Percentiles rank a stretch among this genome's conserved stretches.
Evolutionary conservation across 2,329 filamentous ascomycete genomes (phyloP).

Genomic region (Lecanicillium sp.): DNA sequence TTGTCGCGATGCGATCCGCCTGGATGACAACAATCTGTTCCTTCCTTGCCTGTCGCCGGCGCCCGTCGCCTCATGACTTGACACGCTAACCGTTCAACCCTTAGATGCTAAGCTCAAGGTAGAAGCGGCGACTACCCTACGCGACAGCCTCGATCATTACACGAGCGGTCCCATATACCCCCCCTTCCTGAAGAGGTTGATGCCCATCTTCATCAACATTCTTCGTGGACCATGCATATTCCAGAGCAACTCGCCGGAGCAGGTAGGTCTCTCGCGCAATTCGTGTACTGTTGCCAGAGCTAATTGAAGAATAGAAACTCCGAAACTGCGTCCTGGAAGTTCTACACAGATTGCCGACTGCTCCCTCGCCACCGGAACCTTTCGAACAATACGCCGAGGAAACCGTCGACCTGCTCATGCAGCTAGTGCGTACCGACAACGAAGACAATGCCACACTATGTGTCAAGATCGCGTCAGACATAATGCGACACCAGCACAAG

Average conservation of each 20-base stretch:
- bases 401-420: conserved; percentile 85
- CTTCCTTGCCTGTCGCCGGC: neutral
- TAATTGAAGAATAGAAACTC: conserved; percentile 54
- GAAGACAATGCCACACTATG: conserved; percentile 98
- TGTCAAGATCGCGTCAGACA: conserved; percentile 96
- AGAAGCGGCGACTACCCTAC: conserved; percentile 75
- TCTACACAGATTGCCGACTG: conserved; percentile 71
- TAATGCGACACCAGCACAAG: conserved; percentile 87
- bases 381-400: conserved; percentile 85
- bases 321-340: conserved; percentile 93
- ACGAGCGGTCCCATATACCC: conserved; percentile 69
- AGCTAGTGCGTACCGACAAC: conserved; percentile 82
- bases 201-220: conserved; percentile 83
- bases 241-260: conserved; percentile 81
- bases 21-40: too few species aligned
- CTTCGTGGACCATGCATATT: conserved; percentile 84
- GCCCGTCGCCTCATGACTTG: neutral
- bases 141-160: conserved; percentile 88
- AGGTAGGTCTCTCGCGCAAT: conserved; percentile 45
- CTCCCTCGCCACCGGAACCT: conserved; percentile 64
- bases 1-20: too few species aligned
- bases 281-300: neutral
- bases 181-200: conserved; percentile 75
- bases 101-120: conserved; percentile 75
- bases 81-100: conserved; percentile 5